Percentiles rank a stretch among this genome's conserved stretches.
Evolutionary conservation across 2,329 filamentous ascomycete genomes (phyloP).

Genomic region (Aureobasidium sp.): DNA sequence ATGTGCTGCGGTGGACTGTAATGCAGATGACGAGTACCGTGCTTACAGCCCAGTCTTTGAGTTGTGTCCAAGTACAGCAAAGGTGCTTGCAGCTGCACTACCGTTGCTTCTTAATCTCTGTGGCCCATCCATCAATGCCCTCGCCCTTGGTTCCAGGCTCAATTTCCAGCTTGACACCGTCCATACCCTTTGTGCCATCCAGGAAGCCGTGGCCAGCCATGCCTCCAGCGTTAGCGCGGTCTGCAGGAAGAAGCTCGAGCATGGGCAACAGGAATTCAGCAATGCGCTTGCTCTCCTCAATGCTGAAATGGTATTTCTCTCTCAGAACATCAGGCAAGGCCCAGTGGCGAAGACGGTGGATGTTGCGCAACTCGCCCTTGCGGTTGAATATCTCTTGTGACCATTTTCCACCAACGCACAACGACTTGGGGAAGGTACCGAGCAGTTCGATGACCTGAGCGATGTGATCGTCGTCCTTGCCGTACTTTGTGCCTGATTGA

Average conservation of each 20-base stretch:
- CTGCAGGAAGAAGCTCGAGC: conserved; percentile 81
- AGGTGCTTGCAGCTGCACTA: conserved; percentile 30
- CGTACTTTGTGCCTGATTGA: conserved; percentile 96
- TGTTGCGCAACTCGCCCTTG: conserved; percentile 94
- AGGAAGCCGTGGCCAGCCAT: conserved; percentile 85
- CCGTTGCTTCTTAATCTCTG: conserved; percentile 73
- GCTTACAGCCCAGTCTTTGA: not conserved
- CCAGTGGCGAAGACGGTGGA: conserved; percentile 94
- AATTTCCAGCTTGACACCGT: conserved; percentile 65
- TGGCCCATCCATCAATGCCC: conserved; percentile 89
- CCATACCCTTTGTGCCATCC: conserved; percentile 82
- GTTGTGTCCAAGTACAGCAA: not conserved
- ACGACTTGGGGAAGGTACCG: conserved; percentile 83
- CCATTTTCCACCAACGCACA: conserved; percentile 93
- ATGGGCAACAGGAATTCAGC: conserved; percentile 81
- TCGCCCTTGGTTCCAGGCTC: conserved; percentile 77
- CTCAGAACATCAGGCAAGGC: conserved; percentile 83
- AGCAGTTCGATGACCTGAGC: conserved; percentile 97
- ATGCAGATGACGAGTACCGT: not conserved
- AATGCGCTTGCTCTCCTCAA: conserved; percentile 72
- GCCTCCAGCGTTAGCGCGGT: conserved; percentile 87
- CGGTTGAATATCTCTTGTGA: conserved; percentile 98
- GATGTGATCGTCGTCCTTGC: conserved; percentile 98
- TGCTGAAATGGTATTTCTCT: conserved; percentile 94
- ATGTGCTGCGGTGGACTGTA: not conserved